Conservation (phyloP, 306 rosid genomes). For the Acacia acuminata region DNA sequence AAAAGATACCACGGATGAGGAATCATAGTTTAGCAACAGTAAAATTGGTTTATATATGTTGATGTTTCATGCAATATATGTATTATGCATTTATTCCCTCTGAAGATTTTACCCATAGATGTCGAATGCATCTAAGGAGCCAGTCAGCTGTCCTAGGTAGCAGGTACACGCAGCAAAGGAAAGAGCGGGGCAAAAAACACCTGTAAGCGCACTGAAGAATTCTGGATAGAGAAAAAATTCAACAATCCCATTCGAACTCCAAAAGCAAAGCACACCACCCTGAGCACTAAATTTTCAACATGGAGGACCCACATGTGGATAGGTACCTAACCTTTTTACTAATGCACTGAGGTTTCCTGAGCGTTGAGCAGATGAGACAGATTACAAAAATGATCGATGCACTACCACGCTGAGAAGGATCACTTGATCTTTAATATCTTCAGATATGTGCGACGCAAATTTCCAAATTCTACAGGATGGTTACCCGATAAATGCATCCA, state of each 20-base stretch:
- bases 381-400: background rate
- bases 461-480: conserved; percentile 1
- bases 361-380: background rate
- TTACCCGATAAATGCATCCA: background rate
- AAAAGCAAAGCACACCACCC: background rate
- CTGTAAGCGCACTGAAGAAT: background rate
- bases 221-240: background rate
- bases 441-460: background rate
- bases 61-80: no score
- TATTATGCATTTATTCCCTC: no score
- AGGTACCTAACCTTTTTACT: background rate
- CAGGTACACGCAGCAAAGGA: background rate
- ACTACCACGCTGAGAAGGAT: background rate
- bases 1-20: background rate
- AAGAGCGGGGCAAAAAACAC: background rate
- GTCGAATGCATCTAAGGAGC: no score
- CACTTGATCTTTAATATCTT: background rate
- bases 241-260: background rate
- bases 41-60: background rate
- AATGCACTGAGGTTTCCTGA: background rate
- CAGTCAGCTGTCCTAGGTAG: background rate
- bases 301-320: background rate
- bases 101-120: no score
- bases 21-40: background rate
- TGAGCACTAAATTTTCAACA: background rate